Percentiles rank a stretch among this genome's conserved stretches.
Conservation (phyloP, 495 filamentous ascomycete genomes). For the Podospora pseudopauciseta region DNA sequence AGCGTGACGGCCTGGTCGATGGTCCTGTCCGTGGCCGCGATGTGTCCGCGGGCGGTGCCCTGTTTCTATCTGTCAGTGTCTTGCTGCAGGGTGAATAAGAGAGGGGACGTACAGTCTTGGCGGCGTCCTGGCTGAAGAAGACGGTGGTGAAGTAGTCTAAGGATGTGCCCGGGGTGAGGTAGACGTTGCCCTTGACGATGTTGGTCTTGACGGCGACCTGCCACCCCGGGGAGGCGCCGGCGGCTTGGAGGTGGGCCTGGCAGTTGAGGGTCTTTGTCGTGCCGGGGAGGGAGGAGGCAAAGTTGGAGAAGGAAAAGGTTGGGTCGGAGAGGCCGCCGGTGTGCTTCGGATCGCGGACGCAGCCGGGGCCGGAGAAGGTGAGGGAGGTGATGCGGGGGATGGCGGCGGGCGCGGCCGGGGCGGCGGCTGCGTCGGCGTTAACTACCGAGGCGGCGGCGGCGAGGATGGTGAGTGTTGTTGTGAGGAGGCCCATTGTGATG, state of each 20-base stretch:
- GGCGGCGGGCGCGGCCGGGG: slow-evolving; percentile 10
- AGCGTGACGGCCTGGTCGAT: slow-evolving; percentile 33
- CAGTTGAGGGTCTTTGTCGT: slow-evolving; percentile 36
- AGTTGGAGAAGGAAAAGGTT: slow-evolving; percentile 33
- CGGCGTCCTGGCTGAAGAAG: slow-evolving; percentile 41
- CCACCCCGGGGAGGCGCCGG: slow-evolving; percentile 39
- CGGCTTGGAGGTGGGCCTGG: slow-evolving; percentile 38
- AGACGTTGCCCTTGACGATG: slow-evolving; percentile 33
- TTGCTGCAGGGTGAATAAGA: not conserved
- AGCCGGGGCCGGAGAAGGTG: slow-evolving; percentile 40
- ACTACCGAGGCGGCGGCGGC: slow-evolving; percentile 28
- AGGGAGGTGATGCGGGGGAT: slow-evolving; percentile 33
- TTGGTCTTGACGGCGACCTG: slow-evolving; percentile 39
- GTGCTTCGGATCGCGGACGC: slow-evolving; percentile 32
- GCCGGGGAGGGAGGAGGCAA: slow-evolving; percentile 31
- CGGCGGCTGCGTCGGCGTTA: slow-evolving; percentile 20
- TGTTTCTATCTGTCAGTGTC: slow-evolving; percentile 9
- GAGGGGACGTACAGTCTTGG: slow-evolving; percentile 31
- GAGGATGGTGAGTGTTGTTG: slow-evolving; percentile 21
- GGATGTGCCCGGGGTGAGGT: slow-evolving; percentile 32
- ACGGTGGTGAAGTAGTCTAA: slow-evolving; percentile 39
- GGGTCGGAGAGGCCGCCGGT: slow-evolving; percentile 36
- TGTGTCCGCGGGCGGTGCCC: slow-evolving; percentile 26
- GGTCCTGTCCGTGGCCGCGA: slow-evolving; percentile 28
- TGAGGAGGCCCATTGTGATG: slow-evolving; percentile 30